These are phyloP conservation scores for Teratosphaeria viscida DNA, from an alignment of 2,329 filamentous ascomycete genomes.

Conservation along the genomic window DNA sequence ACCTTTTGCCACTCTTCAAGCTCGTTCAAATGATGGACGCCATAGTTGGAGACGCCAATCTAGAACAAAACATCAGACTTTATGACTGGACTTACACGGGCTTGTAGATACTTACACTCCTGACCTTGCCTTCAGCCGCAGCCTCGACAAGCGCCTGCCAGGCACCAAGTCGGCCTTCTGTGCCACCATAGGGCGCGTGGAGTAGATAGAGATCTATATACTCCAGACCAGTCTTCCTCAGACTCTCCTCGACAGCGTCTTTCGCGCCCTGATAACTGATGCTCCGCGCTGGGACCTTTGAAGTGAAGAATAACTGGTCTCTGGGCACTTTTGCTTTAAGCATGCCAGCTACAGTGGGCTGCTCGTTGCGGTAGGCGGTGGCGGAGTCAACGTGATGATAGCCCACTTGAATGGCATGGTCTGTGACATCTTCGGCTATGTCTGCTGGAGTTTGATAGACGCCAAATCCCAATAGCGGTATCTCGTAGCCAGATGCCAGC, in stretches of 20 bases:
- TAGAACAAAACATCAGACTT: too few species aligned
- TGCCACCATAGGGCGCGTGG: slow-evolving; percentile 45
- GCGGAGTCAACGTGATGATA: slow-evolving; percentile 54
- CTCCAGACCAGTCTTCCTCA: slow-evolving; percentile 46
- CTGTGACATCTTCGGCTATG: slow-evolving; percentile 46
- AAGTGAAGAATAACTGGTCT: slow-evolving; percentile 51
- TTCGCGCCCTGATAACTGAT: slow-evolving; percentile 56
- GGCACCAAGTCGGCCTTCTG: slow-evolving; percentile 37
- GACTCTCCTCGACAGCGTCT: slow-evolving; percentile 51
- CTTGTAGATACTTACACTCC: slow-evolving; percentile 28
- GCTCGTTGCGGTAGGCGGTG: slow-evolving; percentile 48
- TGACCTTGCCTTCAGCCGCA: slow-evolving; percentile 41
- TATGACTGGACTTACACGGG: too few species aligned
- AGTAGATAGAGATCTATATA: slow-evolving; percentile 40
- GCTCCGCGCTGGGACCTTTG: slow-evolving; percentile 43
- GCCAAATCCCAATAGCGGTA: slow-evolving; percentile 50
- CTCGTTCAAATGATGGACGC: slow-evolving; percentile 45
- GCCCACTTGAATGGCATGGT: slow-evolving; percentile 45
- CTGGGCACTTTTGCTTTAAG: slow-evolving; percentile 42
- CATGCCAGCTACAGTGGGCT: slow-evolving; percentile 44
- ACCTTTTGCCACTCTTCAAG: slow-evolving; percentile 43
- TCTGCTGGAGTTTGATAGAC: slow-evolving; percentile 40
- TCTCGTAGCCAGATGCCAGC: slow-evolving; percentile 51
- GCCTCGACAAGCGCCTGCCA: slow-evolving; percentile 47
- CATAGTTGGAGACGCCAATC: slow-evolving; percentile 43